A percentile compares a stretch with the other conserved stretches of the same genome.
These are phyloP conservation scores for Paramecium primaurelia DNA, from an alignment of 73 alveolate species.

Conservation along the genomic window DNA sequence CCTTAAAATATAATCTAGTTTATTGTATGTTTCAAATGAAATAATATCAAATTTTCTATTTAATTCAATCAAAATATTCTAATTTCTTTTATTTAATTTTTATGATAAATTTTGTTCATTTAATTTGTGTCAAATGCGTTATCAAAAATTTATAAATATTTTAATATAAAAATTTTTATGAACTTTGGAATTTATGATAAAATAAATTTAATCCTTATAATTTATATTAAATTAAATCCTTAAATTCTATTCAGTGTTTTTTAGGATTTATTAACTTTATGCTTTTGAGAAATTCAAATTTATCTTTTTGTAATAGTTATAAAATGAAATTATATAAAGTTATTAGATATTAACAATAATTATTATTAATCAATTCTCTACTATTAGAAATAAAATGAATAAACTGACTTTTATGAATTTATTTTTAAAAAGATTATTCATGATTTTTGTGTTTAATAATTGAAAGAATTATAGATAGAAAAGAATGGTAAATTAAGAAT, in stretches of 20 bases:
- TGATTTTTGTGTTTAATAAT: too few species aligned
- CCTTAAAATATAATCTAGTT: neutral
- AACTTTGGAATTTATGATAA: neutral
- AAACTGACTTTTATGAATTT: neutral
- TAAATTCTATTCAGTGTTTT: neutral
- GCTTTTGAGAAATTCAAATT: neutral
- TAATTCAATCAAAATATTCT: neutral
- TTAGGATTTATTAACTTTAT: neutral
- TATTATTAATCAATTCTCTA: too few species aligned
- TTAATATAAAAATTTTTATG: too few species aligned
- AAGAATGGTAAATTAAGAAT: neutral
- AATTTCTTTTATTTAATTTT: neutral
- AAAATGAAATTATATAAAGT: neutral
- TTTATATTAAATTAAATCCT: too few species aligned
- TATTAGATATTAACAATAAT: neutral
- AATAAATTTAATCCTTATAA: neutral
- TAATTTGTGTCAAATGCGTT: too few species aligned
- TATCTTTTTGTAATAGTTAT: neutral
- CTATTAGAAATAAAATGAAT: neutral
- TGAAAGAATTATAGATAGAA: neutral
- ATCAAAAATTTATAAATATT: too few species aligned
- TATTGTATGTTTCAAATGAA: neutral
- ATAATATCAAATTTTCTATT: neutral
- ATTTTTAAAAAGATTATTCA: neutral
- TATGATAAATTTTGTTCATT: too few species aligned